Conservation (phyloP, 768 basidiomycete species). For the Tricholoma sp. region DNA sequence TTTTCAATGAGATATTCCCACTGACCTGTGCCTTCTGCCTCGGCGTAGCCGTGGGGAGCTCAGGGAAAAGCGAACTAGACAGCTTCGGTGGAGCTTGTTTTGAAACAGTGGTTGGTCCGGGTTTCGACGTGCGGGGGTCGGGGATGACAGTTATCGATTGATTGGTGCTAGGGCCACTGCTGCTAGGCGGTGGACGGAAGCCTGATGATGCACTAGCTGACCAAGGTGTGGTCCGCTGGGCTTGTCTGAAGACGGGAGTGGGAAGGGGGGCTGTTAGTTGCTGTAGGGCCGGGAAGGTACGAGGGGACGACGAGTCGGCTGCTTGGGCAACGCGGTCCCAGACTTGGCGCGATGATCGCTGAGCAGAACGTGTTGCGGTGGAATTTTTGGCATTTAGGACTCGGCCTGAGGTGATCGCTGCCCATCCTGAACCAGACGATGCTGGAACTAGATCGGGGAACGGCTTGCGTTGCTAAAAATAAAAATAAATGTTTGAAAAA, state of each 20-base stretch:
- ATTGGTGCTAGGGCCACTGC: constrained; percentile 17
- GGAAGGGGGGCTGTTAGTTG: constrained; percentile 10
- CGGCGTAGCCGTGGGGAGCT: constrained; percentile 45
- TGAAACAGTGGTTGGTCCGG: constrained; percentile 11
- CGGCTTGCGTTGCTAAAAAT: constrained; percentile 68
- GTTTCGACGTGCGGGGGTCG: constrained; percentile 10
- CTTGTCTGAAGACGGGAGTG: constrained; percentile 34
- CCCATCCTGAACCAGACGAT: constrained; percentile 59
- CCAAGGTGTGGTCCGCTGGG: constrained; percentile 61
- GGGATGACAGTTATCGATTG: constrained; percentile 20
- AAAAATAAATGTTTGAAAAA: neutral
- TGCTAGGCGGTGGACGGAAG: constrained; percentile 11
- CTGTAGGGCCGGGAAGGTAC: constrained; percentile 32
- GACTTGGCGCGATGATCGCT: constrained; percentile 59
- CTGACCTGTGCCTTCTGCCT: constrained; percentile 43
- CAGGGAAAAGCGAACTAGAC: constrained; percentile 61
- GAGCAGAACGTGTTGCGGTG: constrained; percentile 53
- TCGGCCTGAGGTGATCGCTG: constrained; percentile 76
- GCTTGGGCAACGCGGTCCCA: constrained; percentile 88
- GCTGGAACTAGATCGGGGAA: constrained; percentile 74
- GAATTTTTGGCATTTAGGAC: constrained; percentile 81
- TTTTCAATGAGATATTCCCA: constrained; percentile 63
- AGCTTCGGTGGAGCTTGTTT: constrained; percentile 37
- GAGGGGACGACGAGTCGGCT: constrained; percentile 43
- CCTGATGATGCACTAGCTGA: constrained; percentile 32